These are phyloP conservation scores for Hanseniaspora uvarum DNA, from an alignment of 1,139 yeast genomes.

Conservation along the genomic window DNA sequence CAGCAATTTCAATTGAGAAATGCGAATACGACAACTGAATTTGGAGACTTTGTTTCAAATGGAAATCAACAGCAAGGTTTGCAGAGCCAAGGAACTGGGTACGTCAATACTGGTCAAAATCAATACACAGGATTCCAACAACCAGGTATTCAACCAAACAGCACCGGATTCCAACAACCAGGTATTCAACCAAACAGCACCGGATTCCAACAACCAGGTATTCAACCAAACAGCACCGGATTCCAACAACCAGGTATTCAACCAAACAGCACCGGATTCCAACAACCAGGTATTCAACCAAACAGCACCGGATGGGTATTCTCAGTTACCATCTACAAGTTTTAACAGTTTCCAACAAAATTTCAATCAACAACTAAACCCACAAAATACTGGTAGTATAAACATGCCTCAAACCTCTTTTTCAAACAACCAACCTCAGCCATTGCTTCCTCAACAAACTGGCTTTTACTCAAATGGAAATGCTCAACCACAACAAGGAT, in stretches of 20 bases:
- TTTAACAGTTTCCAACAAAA: constrained; percentile 12
- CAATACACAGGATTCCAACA: constrained; percentile 23
- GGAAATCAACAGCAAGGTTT: constrained; percentile 15
- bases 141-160: constrained; percentile 21
- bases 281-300: constrained; percentile 21
- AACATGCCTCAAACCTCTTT: constrained; percentile 8
- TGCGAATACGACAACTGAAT: constrained; percentile 15
- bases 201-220: constrained; percentile 22
- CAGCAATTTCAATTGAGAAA: constrained; percentile 8
- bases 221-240: constrained; percentile 20
- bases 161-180: constrained; percentile 9
- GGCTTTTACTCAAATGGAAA: constrained; percentile 20
- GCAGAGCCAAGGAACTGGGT: constrained; percentile 21
- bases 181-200: constrained; percentile 24
- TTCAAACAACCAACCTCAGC: constrained; percentile 14
- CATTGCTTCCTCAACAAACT: constrained; percentile 20
- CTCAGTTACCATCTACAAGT: constrained; percentile 5
- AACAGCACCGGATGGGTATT: constrained; percentile 19
- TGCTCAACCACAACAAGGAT: constrained; percentile 36
- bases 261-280: constrained; percentile 24
- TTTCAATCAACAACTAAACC: constrained; percentile 8
- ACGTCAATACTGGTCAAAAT: constrained; percentile 20
- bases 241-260: constrained; percentile 23
- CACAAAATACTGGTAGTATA: constrained; percentile 5
- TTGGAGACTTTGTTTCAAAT: constrained; percentile 21